Evolutionary conservation across 2,329 filamentous ascomycete species (phyloP).

Genomic region (Penicillium oxalicum): DNA sequence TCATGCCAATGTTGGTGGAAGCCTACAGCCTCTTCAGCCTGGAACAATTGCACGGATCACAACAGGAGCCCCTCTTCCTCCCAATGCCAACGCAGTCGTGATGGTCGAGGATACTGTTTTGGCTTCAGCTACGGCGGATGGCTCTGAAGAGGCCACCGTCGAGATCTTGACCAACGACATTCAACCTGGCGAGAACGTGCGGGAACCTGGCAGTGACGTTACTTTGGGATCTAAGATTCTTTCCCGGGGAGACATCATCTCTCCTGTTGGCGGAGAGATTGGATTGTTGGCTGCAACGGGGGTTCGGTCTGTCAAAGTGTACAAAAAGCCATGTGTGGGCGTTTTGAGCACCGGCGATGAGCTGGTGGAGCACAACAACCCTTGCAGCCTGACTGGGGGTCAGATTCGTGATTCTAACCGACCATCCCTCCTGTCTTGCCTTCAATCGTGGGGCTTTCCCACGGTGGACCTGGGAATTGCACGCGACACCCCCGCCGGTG

Average conservation of each 20-base stretch:
- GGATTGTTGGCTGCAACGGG: conserved; percentile 84
- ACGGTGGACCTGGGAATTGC: conserved; percentile 83
- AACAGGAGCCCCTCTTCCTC: conserved; percentile 84
- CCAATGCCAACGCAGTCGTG: conserved; percentile 81
- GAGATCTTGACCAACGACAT: conserved; percentile 77
- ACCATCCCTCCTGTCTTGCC: conserved; percentile 75
- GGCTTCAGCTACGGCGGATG: conserved; percentile 68
- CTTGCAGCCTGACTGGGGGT: conserved; percentile 61
- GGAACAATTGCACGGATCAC: conserved; percentile 87
- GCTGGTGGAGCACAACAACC: conserved; percentile 66
- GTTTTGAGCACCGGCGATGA: conserved; percentile 94
- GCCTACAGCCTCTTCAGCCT: conserved; percentile 54
- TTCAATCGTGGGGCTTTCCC: conserved; percentile 67
- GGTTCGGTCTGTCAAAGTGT: conserved; percentile 63
- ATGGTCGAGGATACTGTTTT: conserved; percentile 95
- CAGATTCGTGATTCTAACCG: conserved; percentile 93
- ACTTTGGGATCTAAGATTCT: conserved; percentile 64
- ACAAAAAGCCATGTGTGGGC: conserved; percentile 70
- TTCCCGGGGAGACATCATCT: conserved; percentile 72
- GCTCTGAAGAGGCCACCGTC: conserved; percentile 76
- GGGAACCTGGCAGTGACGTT: conserved; percentile 87
- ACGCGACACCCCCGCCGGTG: conserved; percentile 50
- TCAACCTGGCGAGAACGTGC: conserved; percentile 74
- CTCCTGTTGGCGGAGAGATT: conserved; percentile 81
- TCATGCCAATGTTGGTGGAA: conserved; percentile 70